Base-by-base conservation (phyloP, 2,329 filamentous ascomycete genomes). In the Thermoascus crustaceus region DNA sequence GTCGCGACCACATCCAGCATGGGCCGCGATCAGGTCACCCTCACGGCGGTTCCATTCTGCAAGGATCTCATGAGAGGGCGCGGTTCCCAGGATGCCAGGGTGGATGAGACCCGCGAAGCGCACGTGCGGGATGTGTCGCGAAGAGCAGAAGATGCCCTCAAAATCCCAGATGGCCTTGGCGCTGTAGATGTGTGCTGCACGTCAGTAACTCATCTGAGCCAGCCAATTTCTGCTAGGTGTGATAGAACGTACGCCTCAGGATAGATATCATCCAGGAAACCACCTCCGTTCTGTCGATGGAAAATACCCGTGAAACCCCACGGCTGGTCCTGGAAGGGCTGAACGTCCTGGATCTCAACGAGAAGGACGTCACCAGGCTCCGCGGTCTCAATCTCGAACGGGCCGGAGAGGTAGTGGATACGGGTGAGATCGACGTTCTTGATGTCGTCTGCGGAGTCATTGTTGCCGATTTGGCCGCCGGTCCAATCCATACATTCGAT, bases 261-360 rank as follows among this genome's bases (percentile, higher is more conserved):
- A 49, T 93, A 95, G 18, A 86, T 71, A 54, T 93, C 85, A 45
- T 94, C 85, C 8, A 94, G 62, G 47, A 94, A 94, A 0, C 88
- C 87, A 6, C 88, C 88, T 4, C 88, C 88, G 49, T 94, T 94
- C 10, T 78, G 65, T 45, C 76, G 80, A 35, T 80, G 71, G 52
- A 95, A 94, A 4, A 91, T 64, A 6, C 86, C 86, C 0, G 84
- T 89, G 58, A 94, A 94, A 0, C 88, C 88, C 88, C 88, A 94
- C 0, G 86, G 86, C 38, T 82, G 76, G 19, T 91, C 78, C 43
- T 89, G 72, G 45, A 94, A 78, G 0, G 88, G 88, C 64, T 95
- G 86, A 0, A 94, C 85, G 52, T 95, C 88, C 59, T 89, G 86
- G 45, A 94, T 94, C 57, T 94, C 86, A 5, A 94, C 83, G 0